Base-by-base conservation (phyloP, 1,139 yeast species). In the Kodamaea fungicola region DNA sequence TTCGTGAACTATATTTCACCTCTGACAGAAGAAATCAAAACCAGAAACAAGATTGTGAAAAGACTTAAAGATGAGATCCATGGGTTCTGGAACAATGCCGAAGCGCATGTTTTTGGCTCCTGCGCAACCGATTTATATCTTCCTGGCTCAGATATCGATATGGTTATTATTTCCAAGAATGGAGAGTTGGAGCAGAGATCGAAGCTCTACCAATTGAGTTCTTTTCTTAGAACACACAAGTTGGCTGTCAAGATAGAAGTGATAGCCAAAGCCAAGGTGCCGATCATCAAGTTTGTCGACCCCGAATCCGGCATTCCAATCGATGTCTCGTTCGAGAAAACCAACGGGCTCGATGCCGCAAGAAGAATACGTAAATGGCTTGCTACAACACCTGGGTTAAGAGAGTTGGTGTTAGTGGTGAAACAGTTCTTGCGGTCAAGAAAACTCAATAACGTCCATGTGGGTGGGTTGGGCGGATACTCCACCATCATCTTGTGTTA, bases 81-180 rank as follows among this genome's bases (percentile, higher is more conserved):
- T 24, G 51, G 54, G 12, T 67, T 83, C 39, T 92, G 98, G 97
- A 80, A 81, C 1, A 87, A 80, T 44, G 83, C 95, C 3, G 84
- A 83, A 40, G 76, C 85, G 7, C 85, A 83, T 49, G 96, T 90
- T 10, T 92, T 94, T 67, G 99, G 99, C 0, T 89, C 97, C 0
- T 87, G 80, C 58, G 97, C 98, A 1, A 90, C 98, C 0, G 97
- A 90, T 55, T 65, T 94, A 44, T 92, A 90, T 52, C 67, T 94
- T 19, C 98, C 98, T 0, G 96, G 96, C 1, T 88, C 97, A 0
- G 99, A 94, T 67, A 89, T 94, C 26, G 99, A 94, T 61, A 82
- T 94, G 82, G 97, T 90, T 31, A 76, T 94, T 22, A 69, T 83
- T 7, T 84, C 96, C 8, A 64, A 70, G 12, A 59, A 70, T 3